Base-by-base conservation (phyloP, 805 yeast species). In the Groenewaldozyma salmanticensis region DNA sequence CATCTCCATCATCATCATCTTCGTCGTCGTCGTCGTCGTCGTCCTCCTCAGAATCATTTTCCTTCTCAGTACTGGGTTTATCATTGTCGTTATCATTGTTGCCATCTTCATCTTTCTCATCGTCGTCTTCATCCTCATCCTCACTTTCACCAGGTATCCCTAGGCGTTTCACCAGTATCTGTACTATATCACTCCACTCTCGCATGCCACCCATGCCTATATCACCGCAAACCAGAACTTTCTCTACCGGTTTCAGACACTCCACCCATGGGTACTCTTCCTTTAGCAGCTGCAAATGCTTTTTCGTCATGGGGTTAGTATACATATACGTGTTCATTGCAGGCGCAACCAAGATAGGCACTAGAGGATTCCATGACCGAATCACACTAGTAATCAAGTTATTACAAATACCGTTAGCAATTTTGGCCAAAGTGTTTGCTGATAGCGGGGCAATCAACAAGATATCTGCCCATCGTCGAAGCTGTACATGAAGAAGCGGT, bases 151-250 rank as follows among this genome's bases (percentile, higher is more conserved):
- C 49, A 7, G 46, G 51, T 4, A 55, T 59, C 18, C 63, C 64
- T 5, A 61, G 51, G 4, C 58, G 47, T 5, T 40, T 43, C 13
- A 81, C 90, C 39, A 87, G 68, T 48, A 78, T 77, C 56, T 86
- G 94, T n/a, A 87, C 96, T 50, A 92, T 79, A 55, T 88, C 96
- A 49, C 85, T 79, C 77, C 94, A 86, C 56, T 92, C 97, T 73
- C 90, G 78, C 98, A 90, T 90, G 39, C 97, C 98, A 33, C 98
- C 98, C 87, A 90, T 81, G 11, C 97, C 97, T 42, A 90, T 87
- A 58, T 92, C 97, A 47, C 98, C 97, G 66, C 92, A 86, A 21
- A 84, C 85, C 57, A 83, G 74, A 5, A 90, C 95, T 60, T 90
- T 90, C 58, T 90, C 98, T n/a, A 87, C 86, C 0, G 98, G 98